phyloP scores from a whole-genome alignment of 192 early-diverging fungal genomes.

The Rhizoclosmatium sp. region DNA sequence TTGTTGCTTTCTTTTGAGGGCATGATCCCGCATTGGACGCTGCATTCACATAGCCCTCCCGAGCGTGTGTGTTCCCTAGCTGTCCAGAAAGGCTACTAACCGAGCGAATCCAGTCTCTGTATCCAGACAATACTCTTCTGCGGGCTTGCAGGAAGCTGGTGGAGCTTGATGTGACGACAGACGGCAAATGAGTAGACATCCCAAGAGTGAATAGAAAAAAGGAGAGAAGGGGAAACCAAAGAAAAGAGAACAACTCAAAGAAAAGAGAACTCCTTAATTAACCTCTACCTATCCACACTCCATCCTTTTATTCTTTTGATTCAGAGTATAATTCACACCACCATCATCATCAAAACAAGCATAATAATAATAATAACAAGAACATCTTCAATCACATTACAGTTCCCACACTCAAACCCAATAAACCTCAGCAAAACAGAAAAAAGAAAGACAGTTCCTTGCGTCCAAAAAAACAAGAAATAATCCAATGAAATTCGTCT shows the following conservation, averaged over 20 bases:
- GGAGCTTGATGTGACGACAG: constrained; percentile 20
- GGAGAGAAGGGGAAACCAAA: background rate
- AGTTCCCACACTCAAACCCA: too few relatives aligned
- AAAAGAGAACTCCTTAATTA: background rate
- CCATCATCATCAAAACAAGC: too few relatives aligned
- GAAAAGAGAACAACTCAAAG: background rate
- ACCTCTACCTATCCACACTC: background rate
- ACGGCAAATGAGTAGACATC: background rate
- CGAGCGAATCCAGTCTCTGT: constrained; percentile 33
- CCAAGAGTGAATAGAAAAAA: background rate
- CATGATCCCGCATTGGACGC: background rate
- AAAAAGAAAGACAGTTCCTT: background rate
- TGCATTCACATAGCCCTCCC: background rate
- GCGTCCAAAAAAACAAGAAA: too few relatives aligned
- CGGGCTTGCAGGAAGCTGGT: constrained; percentile 36
- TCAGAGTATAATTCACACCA: too few relatives aligned
- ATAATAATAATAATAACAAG: too few relatives aligned
- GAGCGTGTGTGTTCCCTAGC: background rate
- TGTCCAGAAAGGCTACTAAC: background rate
- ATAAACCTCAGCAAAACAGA: background rate
- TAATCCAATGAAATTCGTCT: background rate
- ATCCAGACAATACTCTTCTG: constrained; percentile 20
- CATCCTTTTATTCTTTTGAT: too few relatives aligned
- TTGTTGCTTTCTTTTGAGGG: background rate
- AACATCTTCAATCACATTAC: too few relatives aligned